Conservation (phyloP, 31 red algal species). For the Porphyra umbilicalis region DNA sequence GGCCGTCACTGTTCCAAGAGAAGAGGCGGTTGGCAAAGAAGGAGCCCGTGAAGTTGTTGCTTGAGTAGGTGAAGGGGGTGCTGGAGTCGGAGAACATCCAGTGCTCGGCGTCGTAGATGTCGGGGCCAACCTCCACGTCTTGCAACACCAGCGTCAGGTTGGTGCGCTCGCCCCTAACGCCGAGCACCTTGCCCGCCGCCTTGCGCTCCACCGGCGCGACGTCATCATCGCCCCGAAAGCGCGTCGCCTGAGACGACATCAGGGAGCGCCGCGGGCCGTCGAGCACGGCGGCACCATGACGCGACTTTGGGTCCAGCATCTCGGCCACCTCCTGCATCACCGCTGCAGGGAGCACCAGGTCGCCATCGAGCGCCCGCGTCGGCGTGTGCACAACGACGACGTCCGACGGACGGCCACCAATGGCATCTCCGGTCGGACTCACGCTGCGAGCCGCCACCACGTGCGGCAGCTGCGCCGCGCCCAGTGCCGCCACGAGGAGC, state of each 20-base stretch:
- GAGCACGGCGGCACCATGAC: neutral
- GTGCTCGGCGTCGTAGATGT: neutral
- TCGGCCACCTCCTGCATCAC: neutral
- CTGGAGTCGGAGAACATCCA: neutral
- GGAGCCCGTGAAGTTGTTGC: neutral
- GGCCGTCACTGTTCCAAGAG: neutral
- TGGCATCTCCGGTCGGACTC: neutral
- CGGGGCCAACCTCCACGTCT: neutral
- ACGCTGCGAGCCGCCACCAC: neutral
- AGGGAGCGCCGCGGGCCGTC: neutral
- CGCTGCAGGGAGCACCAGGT: neutral
- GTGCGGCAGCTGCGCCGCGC: neutral
- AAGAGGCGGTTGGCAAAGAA: slow-evolving; percentile 1
- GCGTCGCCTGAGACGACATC: neutral
- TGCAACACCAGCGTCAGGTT: neutral
- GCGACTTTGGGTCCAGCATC: neutral
- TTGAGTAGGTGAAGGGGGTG: neutral
- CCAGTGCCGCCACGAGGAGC: neutral
- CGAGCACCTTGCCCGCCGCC: neutral
- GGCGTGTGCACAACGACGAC: neutral
- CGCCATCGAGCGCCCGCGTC: neutral
- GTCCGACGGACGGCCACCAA: neutral
- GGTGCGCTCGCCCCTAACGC: neutral
- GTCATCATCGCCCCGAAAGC: neutral
- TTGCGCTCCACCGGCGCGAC: neutral